Evolutionary conservation across 2,329 filamentous ascomycete genomes (phyloP).

Genomic region (Aaosphaeria pasadenensis): DNA sequence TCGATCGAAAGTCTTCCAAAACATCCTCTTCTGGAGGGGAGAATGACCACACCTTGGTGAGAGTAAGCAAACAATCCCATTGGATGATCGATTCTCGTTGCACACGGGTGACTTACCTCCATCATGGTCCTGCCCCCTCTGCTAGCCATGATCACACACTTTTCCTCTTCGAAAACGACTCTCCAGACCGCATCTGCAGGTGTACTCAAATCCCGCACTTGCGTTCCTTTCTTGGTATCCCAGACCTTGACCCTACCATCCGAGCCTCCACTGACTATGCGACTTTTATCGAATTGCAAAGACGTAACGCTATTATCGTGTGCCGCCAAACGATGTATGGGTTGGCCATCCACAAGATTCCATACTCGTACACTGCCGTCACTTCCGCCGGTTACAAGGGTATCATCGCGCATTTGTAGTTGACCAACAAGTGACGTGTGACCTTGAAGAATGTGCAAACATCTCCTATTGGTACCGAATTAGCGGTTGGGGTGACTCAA

Average conservation of each 20-base stretch:
- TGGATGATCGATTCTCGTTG: not conserved
- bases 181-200: conserved; percentile 96
- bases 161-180: conserved; percentile 97
- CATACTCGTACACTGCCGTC: conserved; percentile 96
- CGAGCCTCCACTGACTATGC: conserved; percentile 92
- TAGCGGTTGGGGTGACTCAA: not conserved
- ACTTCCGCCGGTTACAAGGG: conserved; percentile 90
- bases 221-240: conserved; percentile 87
- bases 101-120: conserved; percentile 67
- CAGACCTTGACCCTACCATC: conserved; percentile 98
- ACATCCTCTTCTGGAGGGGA: conserved; percentile 67
- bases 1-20: conserved; percentile 33
- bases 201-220: conserved; percentile 86
- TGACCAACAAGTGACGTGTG: conserved; percentile 97
- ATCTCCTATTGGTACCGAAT: conserved; percentile 49
- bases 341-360: conserved; percentile 85
- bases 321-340: conserved; percentile 90
- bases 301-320: conserved; percentile 99
- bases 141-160: conserved; percentile 92
- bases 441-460: conserved; percentile 88
- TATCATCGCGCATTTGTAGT: conserved; percentile 91
- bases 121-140: conserved; percentile 85
- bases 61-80: not conserved
- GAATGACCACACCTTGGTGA: conserved; percentile 79
- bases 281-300: conserved; percentile 91